Evolutionary conservation across 73 alveolate genomes (phyloP), one percentile per base, ranked within the genome.

Genomic region (Symbiodinium pilosum): DNA sequence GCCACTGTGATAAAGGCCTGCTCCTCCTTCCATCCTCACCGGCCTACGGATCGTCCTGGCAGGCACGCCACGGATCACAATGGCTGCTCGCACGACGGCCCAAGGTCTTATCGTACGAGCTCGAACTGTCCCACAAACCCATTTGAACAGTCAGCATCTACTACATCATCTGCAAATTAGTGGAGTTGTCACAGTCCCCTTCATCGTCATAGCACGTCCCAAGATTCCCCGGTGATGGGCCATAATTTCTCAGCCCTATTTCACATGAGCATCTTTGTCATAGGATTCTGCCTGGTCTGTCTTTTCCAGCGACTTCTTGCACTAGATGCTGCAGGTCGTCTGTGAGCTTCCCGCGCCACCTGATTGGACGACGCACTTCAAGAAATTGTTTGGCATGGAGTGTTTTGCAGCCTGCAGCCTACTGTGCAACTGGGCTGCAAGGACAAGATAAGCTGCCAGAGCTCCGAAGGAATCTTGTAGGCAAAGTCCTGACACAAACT

Each of bases 261-360:
- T n/a, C n/a, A n/a, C n/a, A n/a, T n/a, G n/a, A n/a, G n/a, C n/a
- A n/a, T n/a, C n/a, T n/a, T n/a, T n/a, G n/a, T n/a, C n/a, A n/a
- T n/a, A n/a, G n/a, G 7, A 34, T 34, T 56, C 6, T 56, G 75
- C 81, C 81, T 64, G 81, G 18, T 5, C 41, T n/a, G 30, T 64
- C 81, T 64, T 14, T 18, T 32, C 81, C 81, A 64, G 34, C 39
- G 38, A 64, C 34, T 64, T 24, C 12, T 14, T 64, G 38, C 81
- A 64, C 39, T 14, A 64, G 41, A n/a, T 64, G 81, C 38, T 24
- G 81, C 81, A 64, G 41, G 81, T 64, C 81, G 81, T 64, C 81
- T 64, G 81, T 64, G 34, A 64, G 81, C 81, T 64, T 64, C 81
- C 81, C 81, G 24, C 81, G 41, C 81, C 81, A 64, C 81, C 81